Evolutionary conservation across 768 basidiomycete species (phyloP), one percentile per base, ranked within the genome.

Genomic region (Mycena pura): DNA sequence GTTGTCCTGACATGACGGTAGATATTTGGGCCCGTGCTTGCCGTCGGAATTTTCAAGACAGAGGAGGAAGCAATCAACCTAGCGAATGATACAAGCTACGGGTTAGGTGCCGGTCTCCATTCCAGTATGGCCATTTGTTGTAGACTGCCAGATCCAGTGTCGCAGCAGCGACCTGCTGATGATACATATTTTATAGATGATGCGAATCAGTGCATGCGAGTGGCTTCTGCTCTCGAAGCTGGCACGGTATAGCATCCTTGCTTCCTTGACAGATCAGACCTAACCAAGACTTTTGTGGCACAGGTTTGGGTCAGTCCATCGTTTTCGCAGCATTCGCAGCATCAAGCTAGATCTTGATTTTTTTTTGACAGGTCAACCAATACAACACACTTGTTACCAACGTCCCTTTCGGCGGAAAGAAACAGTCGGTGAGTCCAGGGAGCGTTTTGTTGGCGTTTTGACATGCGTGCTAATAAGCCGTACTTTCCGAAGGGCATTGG

Each of bases 21-120:
- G 88, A 97, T 97, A 66, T 99, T 99, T 73, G 96, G 96, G 9
- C 96, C 96, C 25, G 96, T 99, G 3, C 84, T 96, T 38, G 83
- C 87, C 24, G 85, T 98, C 40, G 89, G 88, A 40, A 86, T 80
- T 65, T 98, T 98, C 78, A 86, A 84, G 65, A 89, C 90, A 7
- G 96, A 97, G 74, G 89, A 91, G 58, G 93, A 97, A 71, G 95
- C 88, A 4, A 86, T 98, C 65, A 70, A 78, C 39, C 76, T 94
- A 34, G 45, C 95, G 31, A 98, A 98, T 75, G 86, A 91, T 70
- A 93, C 95, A 6, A 84, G 80, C 47, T 98, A 96, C 73, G 96
- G 96, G 32, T 84, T 99, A 32, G 95, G 93, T 9, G 94, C 95
- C 14, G 96, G 92, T 9, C 79, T 98, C 48, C 94, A 96, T 76